These are phyloP conservation scores for Kuraishia molischiana DNA, from an alignment of 805 yeast genomes.

Conservation along the genomic window DNA sequence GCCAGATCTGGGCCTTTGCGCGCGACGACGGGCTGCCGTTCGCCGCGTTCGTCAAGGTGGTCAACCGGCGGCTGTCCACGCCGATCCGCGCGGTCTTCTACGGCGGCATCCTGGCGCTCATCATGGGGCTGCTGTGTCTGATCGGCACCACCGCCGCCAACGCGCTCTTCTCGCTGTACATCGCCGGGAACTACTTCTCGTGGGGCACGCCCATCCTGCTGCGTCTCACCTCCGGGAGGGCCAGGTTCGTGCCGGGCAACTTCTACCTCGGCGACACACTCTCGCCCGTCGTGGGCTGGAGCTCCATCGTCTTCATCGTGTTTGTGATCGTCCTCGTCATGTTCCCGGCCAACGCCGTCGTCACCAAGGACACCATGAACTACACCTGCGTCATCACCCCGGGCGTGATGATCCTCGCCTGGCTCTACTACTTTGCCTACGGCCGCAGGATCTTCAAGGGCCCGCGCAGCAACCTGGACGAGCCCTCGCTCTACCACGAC, in stretches of 20 bases:
- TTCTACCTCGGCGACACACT: conserved; percentile 27
- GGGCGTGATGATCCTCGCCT: conserved; percentile 18
- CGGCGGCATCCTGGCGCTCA: conserved; percentile 25
- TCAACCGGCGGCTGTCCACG: conserved; percentile 28
- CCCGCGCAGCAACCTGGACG: conserved; percentile 15
- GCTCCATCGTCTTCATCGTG: conserved; percentile 19
- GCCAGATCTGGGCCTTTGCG: conserved; percentile 45
- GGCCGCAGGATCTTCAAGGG: conserved; percentile 16
- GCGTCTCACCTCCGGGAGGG: conserved; percentile 27
- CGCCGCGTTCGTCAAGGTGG: conserved; percentile 28
- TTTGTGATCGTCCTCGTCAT: conserved; percentile 20
- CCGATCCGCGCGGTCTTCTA: conserved; percentile 34
- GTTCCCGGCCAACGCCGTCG: conserved; percentile 28
- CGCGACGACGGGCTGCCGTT: conserved; percentile 43
- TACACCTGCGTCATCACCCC: conserved; percentile 23
- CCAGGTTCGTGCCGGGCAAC: conserved; percentile 31
- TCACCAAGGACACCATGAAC: conserved; percentile 24
- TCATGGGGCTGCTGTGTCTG: conserved; percentile 30
- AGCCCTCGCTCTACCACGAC: conserved; percentile 12
- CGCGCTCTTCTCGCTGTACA: conserved; percentile 36
- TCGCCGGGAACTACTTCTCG: conserved; percentile 33
- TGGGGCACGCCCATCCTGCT: conserved; percentile 35
- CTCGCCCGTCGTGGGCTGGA: conserved; percentile 23
- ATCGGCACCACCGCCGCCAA: conserved; percentile 32
- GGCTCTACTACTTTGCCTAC: conserved; percentile 12